These are phyloP conservation scores for Chionographis japonica DNA, from an alignment of 106 monocot genomes.

Conservation along the genomic window DNA sequence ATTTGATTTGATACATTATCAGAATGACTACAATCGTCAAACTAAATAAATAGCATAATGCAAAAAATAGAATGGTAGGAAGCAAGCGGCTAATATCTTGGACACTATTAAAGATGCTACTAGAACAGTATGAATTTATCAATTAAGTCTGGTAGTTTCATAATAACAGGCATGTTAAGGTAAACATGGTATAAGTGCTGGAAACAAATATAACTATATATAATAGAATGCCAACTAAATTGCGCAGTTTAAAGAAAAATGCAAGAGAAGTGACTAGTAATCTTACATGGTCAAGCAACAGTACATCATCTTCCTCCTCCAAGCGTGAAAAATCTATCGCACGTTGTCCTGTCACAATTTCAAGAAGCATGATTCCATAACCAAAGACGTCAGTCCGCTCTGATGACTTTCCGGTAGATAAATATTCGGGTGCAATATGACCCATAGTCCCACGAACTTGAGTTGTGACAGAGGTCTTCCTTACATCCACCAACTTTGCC, in stretches of 20 bases:
- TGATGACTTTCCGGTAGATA: conserved; percentile 49
- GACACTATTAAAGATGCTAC: too few species aligned
- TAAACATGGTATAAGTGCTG: too few species aligned
- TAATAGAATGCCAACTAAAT: not conserved
- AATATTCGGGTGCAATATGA: conserved; percentile 58
- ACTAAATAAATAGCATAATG: too few species aligned
- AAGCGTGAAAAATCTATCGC: conserved; percentile 56
- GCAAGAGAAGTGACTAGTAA: not conserved
- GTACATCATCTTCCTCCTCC: conserved; percentile 64
- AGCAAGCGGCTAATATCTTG: too few species aligned
- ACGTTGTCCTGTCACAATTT: conserved; percentile 58
- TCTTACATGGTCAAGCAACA: conserved; percentile 74
- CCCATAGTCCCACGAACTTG: conserved; percentile 56
- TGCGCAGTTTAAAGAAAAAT: not conserved
- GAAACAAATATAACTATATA: not conserved
- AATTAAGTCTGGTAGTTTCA: too few species aligned
- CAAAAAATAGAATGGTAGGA: too few species aligned
- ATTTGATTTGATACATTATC: too few species aligned
- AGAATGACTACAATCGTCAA: too few species aligned
- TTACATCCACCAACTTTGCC: conserved; percentile 47
- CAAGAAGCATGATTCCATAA: conserved; percentile 56
- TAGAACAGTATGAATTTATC: too few species aligned
- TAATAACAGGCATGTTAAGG: too few species aligned
- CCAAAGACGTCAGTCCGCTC: conserved; percentile 51
- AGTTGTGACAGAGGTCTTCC: conserved; percentile 40